Evolutionary conservation across 495 filamentous ascomycete species (phyloP).

Genomic region (Podospora bellae-mahoneyi): DNA sequence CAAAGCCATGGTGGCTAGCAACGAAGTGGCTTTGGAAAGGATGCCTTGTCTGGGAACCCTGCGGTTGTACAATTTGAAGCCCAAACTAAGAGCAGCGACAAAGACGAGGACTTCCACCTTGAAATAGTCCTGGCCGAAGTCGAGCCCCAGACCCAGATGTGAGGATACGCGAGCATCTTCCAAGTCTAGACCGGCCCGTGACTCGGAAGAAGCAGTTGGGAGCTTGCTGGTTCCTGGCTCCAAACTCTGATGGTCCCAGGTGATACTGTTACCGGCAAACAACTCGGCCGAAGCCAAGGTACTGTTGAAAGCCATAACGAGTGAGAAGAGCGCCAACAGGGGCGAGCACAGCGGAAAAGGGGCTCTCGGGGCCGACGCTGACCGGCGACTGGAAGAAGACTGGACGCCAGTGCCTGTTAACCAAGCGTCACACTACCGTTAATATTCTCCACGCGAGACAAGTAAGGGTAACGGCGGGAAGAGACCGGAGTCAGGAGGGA

Average conservation of each 20-base stretch:
- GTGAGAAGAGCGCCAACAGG: conserved; percentile 7
- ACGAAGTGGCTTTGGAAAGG: neutral
- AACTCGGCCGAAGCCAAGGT: neutral
- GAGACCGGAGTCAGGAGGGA: neutral
- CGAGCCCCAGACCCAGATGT: neutral
- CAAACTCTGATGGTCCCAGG: conserved; percentile 2
- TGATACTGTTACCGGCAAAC: neutral
- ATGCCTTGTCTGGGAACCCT: neutral
- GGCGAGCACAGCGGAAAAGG: conserved; percentile 2
- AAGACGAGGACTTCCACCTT: conserved; percentile 8
- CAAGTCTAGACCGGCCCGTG: conserved; percentile 3
- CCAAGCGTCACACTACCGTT: conserved; percentile 8
- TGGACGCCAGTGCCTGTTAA: neutral
- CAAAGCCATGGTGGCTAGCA: conserved; percentile 22
- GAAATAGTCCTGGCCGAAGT: conserved; percentile 2
- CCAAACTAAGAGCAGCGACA: conserved; percentile 3
- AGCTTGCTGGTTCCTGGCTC: neutral
- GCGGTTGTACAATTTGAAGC: neutral
- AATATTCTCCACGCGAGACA: neutral
- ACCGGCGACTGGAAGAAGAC: neutral
- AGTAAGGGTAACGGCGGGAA: neutral
- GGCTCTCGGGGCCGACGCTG: conserved; percentile 3
- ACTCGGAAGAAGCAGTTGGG: conserved; percentile 7
- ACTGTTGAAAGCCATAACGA: neutral
- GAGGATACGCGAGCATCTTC: neutral